A percentile compares a stretch with the other conserved stretches of the same genome.
phyloP scores from a whole-genome alignment of 768 basidiomycete genomes.

The Naganishia vaughanmartiniae region DNA sequence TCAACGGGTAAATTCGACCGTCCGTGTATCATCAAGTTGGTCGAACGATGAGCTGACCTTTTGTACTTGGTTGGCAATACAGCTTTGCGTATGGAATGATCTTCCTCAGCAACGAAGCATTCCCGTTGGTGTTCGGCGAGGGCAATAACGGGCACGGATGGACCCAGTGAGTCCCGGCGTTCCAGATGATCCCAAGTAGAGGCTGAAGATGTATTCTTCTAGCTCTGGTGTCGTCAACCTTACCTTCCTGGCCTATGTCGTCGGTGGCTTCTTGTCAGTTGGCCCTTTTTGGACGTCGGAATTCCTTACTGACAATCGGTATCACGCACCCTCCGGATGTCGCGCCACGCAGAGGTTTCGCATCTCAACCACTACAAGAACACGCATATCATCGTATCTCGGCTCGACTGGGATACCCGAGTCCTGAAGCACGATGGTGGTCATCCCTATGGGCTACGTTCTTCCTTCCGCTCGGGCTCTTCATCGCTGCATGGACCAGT shows the following conservation, averaged over 20 bases:
- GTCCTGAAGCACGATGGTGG: constrained; percentile 45
- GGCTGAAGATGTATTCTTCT: neutral
- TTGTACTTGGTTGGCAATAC: neutral
- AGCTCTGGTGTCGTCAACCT: constrained; percentile 43
- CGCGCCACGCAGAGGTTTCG: constrained; percentile 34
- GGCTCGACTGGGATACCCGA: constrained; percentile 26
- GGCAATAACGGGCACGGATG: constrained; percentile 43
- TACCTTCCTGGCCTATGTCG: constrained; percentile 40
- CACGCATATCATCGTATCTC: constrained; percentile 33
- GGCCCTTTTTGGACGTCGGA: neutral
- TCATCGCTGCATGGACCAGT: constrained; percentile 43
- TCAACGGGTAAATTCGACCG: constrained; percentile 36
- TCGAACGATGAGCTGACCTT: neutral
- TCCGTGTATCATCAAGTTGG: no score
- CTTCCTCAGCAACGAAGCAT: constrained; percentile 44
- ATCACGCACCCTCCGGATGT: neutral
- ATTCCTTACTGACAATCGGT: neutral
- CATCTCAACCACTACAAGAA: constrained; percentile 39
- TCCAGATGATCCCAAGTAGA: neutral
- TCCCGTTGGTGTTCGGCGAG: constrained; percentile 40
- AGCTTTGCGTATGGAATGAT: constrained; percentile 43
- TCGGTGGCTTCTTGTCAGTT: constrained; percentile 37
- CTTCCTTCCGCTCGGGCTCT: constrained; percentile 39
- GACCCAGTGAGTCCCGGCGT: constrained; percentile 34
- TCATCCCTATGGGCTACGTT: constrained; percentile 38